phyloP scores from a whole-genome alignment of 1,284 basidiomycete species.

The Ganoderma lingzhi region DNA sequence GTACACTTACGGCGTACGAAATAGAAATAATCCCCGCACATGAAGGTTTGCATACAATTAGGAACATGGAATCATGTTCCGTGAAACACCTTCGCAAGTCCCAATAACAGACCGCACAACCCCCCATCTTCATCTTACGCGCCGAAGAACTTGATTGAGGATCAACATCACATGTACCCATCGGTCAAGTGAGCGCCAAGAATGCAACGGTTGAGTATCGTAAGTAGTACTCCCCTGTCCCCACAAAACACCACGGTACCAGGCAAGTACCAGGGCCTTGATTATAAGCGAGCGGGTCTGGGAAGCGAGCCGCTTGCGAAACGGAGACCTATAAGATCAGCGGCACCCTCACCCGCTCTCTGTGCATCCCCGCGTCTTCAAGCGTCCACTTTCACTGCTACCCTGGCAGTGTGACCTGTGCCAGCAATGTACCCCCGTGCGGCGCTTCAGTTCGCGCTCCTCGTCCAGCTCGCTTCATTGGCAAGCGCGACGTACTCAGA shows the following conservation, averaged over 20 bases:
- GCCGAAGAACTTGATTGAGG: background rate
- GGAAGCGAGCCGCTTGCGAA: background rate
- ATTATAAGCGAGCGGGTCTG: background rate
- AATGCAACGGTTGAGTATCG: background rate
- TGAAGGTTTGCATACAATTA: background rate
- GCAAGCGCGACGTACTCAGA: constrained; percentile 38
- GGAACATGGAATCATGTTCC: background rate
- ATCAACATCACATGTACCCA: constrained; percentile 18
- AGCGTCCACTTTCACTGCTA: background rate
- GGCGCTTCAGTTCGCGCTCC: constrained; percentile 21
- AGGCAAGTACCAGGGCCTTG: background rate
- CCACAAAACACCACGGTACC: background rate
- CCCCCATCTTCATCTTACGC: constrained; percentile 24
- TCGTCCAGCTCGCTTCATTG: constrained; percentile 20
- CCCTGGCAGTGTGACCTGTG: background rate
- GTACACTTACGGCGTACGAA: background rate
- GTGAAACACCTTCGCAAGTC: background rate
- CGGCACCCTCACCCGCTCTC: background rate
- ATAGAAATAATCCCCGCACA: background rate
- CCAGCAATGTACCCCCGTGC: constrained; percentile 25
- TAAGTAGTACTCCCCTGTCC: too few species aligned
- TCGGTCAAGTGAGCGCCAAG: constrained; percentile 26
- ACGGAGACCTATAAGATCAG: constrained; percentile 1
- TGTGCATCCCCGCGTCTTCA: background rate
- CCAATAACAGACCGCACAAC: background rate